Conservation (phyloP, 1,284 basidiomycete genomes). For the Tylopilus sp. region DNA sequence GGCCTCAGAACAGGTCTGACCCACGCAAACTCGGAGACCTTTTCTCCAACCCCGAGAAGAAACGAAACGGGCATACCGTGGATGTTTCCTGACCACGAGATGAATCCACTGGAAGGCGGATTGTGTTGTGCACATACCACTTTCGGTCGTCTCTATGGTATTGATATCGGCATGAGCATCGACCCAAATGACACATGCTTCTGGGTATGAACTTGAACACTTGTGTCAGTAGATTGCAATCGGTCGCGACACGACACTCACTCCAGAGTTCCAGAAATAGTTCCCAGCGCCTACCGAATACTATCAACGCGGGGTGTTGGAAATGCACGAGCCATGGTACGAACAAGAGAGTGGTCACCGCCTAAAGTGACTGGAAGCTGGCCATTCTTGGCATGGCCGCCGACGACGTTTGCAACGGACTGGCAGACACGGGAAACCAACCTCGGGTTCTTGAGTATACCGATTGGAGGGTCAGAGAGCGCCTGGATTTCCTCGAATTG, state of each 20-base stretch:
- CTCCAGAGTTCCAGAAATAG: constrained; percentile 80
- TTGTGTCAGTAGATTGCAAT: constrained; percentile 12
- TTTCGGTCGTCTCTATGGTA: constrained; percentile 80
- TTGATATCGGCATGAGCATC: constrained; percentile 97
- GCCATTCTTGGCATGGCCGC: constrained; percentile 73
- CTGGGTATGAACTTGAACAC: constrained; percentile 57
- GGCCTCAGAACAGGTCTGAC: constrained; percentile 72
- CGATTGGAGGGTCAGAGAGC: constrained; percentile 75
- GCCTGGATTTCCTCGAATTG: constrained; percentile 80
- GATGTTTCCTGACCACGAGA: constrained; percentile 69
- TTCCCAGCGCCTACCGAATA: constrained; percentile 78
- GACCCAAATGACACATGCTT: constrained; percentile 89
- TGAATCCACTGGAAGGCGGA: constrained; percentile 1
- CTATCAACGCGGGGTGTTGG: constrained; percentile 1
- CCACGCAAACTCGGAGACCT: constrained; percentile 74
- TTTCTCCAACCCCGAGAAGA: constrained; percentile 71
- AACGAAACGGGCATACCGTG: constrained; percentile 99
- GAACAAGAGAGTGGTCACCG: constrained; percentile 90
- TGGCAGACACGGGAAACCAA: constrained; percentile 83
- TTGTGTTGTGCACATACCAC: constrained; percentile 47
- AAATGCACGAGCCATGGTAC: constrained; percentile 30
- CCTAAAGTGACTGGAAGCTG: constrained; percentile 91
- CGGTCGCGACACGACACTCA: constrained; percentile 34
- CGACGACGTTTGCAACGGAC: constrained; percentile 77
- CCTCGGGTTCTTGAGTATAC: constrained; percentile 85